A percentile compares a stretch with the other conserved stretches of the same genome.
These are phyloP conservation scores for Psidium guajava DNA, from an alignment of 345 rosid genomes.

Conservation along the genomic window DNA sequence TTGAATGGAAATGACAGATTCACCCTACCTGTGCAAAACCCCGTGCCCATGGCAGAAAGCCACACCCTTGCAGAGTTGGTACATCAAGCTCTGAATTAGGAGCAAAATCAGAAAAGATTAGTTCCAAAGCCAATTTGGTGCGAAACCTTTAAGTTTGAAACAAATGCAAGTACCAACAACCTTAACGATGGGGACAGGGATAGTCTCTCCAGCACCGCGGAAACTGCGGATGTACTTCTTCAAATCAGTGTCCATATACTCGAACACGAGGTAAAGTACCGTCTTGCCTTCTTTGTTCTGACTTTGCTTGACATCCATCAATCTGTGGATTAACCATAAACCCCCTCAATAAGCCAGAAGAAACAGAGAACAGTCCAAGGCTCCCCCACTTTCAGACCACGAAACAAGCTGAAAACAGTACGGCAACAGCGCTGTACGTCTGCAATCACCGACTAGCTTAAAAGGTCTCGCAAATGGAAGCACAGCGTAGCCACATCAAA, in stretches of 20 bases:
- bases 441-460: neutral
- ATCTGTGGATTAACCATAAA: conserved; percentile 15
- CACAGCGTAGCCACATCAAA: neutral
- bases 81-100: conserved; percentile 74
- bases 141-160: neutral
- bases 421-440: neutral
- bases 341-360: neutral
- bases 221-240: conserved; percentile 74
- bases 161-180: conserved; percentile 12
- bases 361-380: neutral
- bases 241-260: conserved; percentile 87
- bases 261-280: conserved; percentile 80
- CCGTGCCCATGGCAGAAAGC: conserved; percentile 97
- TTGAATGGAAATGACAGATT: neutral
- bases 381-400: neutral
- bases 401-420: neutral
- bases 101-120: neutral
- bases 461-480: neutral
- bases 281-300: conserved; percentile 85
- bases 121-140: neutral
- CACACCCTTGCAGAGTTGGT: conserved; percentile 89
- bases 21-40: conserved; percentile 76
- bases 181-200: conserved; percentile 48
- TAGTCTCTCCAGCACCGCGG: conserved; percentile 44
- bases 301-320: conserved; percentile 92